Base-by-base conservation (phyloP, 306 rosid species). In the Cucurbita moschata region DNA sequence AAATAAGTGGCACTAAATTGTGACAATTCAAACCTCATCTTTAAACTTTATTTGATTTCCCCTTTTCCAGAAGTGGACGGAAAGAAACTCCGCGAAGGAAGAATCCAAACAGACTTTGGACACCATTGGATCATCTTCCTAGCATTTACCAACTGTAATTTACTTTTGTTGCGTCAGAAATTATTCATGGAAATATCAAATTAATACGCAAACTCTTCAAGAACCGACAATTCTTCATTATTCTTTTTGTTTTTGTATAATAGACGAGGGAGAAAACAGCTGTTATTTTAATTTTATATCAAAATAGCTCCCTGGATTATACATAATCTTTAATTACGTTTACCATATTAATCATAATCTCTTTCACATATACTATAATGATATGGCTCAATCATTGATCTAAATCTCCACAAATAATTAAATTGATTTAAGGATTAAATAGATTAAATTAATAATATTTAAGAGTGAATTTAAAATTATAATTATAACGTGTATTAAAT, bases 61-160 rank as follows among this genome's bases (percentile, higher is more conserved):
- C 73, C 40, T 19, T 68, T 19, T 30, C 21, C 26, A 50, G 44
- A 50, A 13, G 60, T 50, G 26, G 74, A 50, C 74, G 60, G 21
- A 4, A 1, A 50, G 59, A 50, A 70, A 51, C 26, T 70, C 21
- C 47, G 19, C 56, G 14, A 8, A 51, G 7, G 47, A 70, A 70
- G 42, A 70, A 30, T 70, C 74, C 74, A 70, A 70, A 70, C 46
- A 0, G 43, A 70, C 5, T 70, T 70, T 70, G 46, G 44, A 70
- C 42, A 15, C 15, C 60, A 16, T 70, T 50, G 5, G 16, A 15
- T 15, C 58, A 52, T 70, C 46, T 15, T 14, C 60, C 2, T 67
- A 30, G 35, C 35, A 30, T 30, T 30, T 30, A 30, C 35, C 43
- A 5, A 40, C 8, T 18, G 23, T 18, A 64, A 18, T 3, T 43